Conservation (phyloP, 2,329 filamentous ascomycete species). For the Pseudocercospora vitis region DNA sequence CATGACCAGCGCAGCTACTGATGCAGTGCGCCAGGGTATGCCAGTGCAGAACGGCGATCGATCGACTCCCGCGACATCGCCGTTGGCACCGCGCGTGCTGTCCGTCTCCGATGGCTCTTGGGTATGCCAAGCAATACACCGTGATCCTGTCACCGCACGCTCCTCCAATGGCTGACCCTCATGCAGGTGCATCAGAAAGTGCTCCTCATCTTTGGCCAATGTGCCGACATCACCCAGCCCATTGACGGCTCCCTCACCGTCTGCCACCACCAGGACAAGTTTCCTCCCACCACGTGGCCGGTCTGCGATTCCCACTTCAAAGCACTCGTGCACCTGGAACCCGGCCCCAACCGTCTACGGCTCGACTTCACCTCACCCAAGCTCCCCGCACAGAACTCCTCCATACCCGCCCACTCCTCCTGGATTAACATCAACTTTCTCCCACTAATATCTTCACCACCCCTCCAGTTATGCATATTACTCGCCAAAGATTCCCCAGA, state of each 20-base stretch:
- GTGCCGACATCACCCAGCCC: slow-evolving; percentile 70
- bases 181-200: slow-evolving; percentile 85
- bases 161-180: slow-evolving; percentile 8
- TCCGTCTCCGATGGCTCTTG: slow-evolving; percentile 81
- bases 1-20: neutral
- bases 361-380: slow-evolving; percentile 85
- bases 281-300: slow-evolving; percentile 81
- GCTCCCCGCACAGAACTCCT: slow-evolving; percentile 66
- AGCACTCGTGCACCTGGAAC: slow-evolving; percentile 82
- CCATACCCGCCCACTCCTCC: slow-evolving; percentile 71
- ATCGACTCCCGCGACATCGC: slow-evolving; percentile 55
- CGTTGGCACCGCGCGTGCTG: slow-evolving; percentile 75
- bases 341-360: slow-evolving; percentile 82
- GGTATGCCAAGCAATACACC: slow-evolving; percentile 54
- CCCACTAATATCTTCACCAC: slow-evolving; percentile 73
- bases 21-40: slow-evolving; percentile 21
- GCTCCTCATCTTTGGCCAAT: slow-evolving; percentile 75
- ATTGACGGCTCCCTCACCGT: slow-evolving; percentile 79
- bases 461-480: slow-evolving; percentile 84
- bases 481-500: slow-evolving; percentile 83
- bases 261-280: slow-evolving; percentile 78
- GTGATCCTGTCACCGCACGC: neutral
- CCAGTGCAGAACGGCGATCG: slow-evolving; percentile 30
- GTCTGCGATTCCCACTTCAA: slow-evolving; percentile 91
- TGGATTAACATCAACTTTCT: slow-evolving; percentile 85